Base-by-base conservation (phyloP, 768 basidiomycete genomes). In the Naganishia antarctica region DNA sequence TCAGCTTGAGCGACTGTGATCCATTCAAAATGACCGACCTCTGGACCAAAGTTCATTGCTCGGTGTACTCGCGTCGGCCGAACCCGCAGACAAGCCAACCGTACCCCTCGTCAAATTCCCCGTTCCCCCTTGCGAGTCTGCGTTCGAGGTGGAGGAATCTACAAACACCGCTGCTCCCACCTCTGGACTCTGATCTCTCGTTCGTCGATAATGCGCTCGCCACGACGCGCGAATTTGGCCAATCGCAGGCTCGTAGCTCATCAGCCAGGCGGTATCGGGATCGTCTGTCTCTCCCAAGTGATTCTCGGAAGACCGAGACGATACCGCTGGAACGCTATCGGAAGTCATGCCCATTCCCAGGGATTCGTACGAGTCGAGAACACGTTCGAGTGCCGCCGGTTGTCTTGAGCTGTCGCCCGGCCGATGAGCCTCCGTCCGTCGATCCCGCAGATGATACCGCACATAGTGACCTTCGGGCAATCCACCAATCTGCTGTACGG, bases 211-310 rank as follows among this genome's bases (percentile, higher is more conserved):
- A 53, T 66, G 65, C 12, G 37, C 49, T 13, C 49, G 43, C 65
- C 65, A 66, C 1, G 47, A 58, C 1, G 47, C 60, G 2, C 49
- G 26, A 21, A 66, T 61, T 43, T 66, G 65, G 16, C 45, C 41
- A 13, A 66, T 43, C 13, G 65, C 65, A 21, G 65, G 65, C 28
- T 66, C 65, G 31, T 51, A 66, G 15, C 46, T 34, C 31, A 43
- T 61, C 5, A 66, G 49, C 65, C 65, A 66, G 28, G 63, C 50
- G 18, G 29, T 37, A 21, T 51, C 34, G 21, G 53, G 25, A 34
- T 57, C 51, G 40, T 15, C 29, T 16, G 32, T 43, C 26, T 25
- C 58, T 7, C 34, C 43, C 26, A 37, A 60, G 13, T n/a, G 34
- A 23, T 41, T 41, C 15, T n/a, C 18, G 29, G 26, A 16, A 6